phyloP scores from a whole-genome alignment of 768 basidiomycete species.

The Tylopilus subfusipes region DNA sequence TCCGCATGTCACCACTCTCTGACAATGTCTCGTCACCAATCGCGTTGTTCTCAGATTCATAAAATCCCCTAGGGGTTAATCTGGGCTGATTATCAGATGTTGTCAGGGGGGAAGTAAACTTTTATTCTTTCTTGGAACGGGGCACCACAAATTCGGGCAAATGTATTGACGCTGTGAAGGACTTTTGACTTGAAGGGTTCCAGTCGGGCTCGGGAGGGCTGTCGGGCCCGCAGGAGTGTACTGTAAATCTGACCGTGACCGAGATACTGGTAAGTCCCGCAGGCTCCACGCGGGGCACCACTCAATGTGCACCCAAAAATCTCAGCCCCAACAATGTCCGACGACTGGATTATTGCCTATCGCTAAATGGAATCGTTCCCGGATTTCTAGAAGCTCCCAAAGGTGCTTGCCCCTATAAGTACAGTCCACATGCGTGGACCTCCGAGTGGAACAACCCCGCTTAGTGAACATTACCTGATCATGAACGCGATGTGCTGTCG shows the following conservation, averaged over 20 bases:
- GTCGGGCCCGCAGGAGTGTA: conserved; percentile 3
- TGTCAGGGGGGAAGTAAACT: not conserved
- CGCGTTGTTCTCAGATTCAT: conserved; percentile 11
- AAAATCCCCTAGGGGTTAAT: not conserved
- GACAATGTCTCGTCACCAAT: conserved; percentile 1
- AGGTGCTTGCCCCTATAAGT: not conserved
- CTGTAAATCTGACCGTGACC: not conserved
- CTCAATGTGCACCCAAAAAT: conserved; percentile 6
- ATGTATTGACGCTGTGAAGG: not conserved
- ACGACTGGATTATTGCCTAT: not conserved
- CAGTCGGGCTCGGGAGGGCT: not conserved
- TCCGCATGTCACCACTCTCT: not conserved
- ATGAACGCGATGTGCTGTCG: not conserved
- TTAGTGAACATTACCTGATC: not conserved
- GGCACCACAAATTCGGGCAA: not conserved
- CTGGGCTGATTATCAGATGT: not conserved
- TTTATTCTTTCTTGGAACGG: not conserved
- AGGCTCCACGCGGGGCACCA: not conserved
- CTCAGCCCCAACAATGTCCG: not conserved
- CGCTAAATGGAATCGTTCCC: conserved; percentile 2
- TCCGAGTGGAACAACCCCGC: not conserved
- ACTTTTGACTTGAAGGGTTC: not conserved
- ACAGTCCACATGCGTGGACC: not conserved
- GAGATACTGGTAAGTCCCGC: too few species aligned
- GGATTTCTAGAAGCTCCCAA: conserved; percentile 5